Base-by-base conservation (phyloP, 2,329 filamentous ascomycete genomes). In the Arachnomyces sp. region DNA sequence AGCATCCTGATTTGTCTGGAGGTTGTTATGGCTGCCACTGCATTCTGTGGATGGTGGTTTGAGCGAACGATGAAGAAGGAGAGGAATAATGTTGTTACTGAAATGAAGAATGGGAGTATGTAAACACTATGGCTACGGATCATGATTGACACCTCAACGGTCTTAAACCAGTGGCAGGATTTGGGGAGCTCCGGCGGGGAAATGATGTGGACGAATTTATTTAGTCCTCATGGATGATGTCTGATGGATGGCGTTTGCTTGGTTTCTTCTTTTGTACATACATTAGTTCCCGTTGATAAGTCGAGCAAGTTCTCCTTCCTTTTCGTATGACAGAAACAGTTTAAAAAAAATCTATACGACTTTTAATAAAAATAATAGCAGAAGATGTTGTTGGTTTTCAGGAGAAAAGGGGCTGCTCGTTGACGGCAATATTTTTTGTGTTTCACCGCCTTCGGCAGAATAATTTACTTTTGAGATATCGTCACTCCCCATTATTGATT, bases 1-100 rank as follows among this genome's bases (percentile, higher is more conserved):
- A 57, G 57, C 25, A 31, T 59, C 6, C 41, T 62, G 12, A 45
- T 65, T 28, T 60, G 57, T 3, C 36, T 66, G 30, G 57, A 65
- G 41, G 49, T 60, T 21, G 33, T 57, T 12, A 55, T 65, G 53
- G 56, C 59, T 9, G 31, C 53, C 44, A 51, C 52, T 37, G 55
- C 58, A 38, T 47, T 46, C 30, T 42, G 52, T 21, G 60, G 59
- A 6, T 47, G 52, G 42, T 54, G 56, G 57, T 45, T 60, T 47
- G 54, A 61, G 35, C 40, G 52, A 21, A 52, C 44, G 42, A 57
- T 62, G 18, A 40, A 56, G 45, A 57, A 56, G 36, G 42, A 42
- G 17, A 35, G 44, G 42, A 42, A 39, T 21, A 41, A 42, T 25
- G 21, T 9, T 9, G 21, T 25, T 25, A 9, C 21, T 9, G 21